Percentiles rank a stretch among this genome's conserved stretches.
Evolutionary conservation across 257 asterid genomes (phyloP).

Genomic region (Nemophila menziesii): DNA sequence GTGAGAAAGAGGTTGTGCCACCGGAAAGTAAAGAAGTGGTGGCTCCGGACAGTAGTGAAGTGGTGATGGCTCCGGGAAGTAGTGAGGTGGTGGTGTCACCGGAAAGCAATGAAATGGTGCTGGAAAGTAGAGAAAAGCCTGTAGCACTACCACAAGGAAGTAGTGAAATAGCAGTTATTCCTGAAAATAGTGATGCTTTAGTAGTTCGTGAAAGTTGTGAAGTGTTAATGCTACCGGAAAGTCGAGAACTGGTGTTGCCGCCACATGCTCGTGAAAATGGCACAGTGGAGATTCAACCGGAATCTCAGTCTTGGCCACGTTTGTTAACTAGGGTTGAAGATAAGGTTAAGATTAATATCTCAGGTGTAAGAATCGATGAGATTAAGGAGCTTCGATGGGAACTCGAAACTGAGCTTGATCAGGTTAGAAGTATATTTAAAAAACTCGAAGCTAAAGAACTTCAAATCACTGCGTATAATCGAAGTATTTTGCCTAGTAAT

Average conservation of each 20-base stretch:
- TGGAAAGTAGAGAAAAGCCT: neutral
- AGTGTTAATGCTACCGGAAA: constrained; percentile 4
- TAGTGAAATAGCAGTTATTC: neutral
- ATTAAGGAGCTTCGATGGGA: constrained; percentile 39
- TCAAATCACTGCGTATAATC: constrained; percentile 32
- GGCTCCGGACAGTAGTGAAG: neutral
- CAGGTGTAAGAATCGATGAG: constrained; percentile 35
- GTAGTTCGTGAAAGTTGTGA: constrained; percentile 7
- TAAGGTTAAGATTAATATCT: constrained; percentile 44
- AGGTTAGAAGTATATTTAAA: constrained; percentile 34
- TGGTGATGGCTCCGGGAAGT: neutral
- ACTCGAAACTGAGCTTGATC: constrained; percentile 51
- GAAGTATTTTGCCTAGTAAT: constrained; percentile 11
- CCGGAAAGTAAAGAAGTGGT: neutral
- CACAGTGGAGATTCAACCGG: neutral
- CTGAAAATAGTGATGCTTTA: constrained; percentile 2
- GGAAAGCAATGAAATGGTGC: neutral
- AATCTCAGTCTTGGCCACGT: constrained; percentile 10
- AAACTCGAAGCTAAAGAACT: constrained; percentile 49
- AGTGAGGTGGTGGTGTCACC: neutral
- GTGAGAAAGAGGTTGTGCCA: neutral
- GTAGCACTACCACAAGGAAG: too few species aligned
- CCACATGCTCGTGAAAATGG: neutral
- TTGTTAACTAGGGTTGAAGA: constrained; percentile 43
- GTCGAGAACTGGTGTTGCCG: constrained; percentile 14